Evolutionary conservation across 257 asterid genomes (phyloP), one percentile per base, ranked within the genome.

Genomic region (Fraxinus anomala): DNA sequence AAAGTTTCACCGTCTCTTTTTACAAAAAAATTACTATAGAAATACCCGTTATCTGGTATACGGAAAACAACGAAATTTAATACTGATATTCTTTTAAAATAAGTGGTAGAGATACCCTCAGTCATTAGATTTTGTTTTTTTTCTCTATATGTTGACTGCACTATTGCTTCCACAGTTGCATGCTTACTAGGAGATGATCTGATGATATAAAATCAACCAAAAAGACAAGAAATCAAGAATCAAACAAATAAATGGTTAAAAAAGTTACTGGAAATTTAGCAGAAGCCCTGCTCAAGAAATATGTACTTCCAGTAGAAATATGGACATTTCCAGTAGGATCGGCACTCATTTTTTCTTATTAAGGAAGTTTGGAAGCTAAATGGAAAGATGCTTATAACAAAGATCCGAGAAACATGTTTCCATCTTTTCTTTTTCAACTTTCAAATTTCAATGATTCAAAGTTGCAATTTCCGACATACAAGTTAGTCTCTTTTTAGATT

Each of bases 371-470:
- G 10, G 11, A 23, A 23, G 69, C 16, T 21, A 61, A 11, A 47
- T 47, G 54, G 54, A 47, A 47, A 47, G 19, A 63, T 63, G 34
- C 30, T 24, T 26, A 7, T 56, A 12, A 63, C 33, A 63, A 63
- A 3, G 31, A 24, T 63, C 34, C 69, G 24, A 63, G 69, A 63
- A 63, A 63, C 69, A 24, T 24, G 69, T 63, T 63, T 63, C 14
- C 69, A 24, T 24, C 31, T 24, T 63, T 63, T 63, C 69, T 63
- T 63, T 63, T 63, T 63, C 69, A 24, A 24, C 34, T 61, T 23
- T 61, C 68, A 61, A 23, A 6, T 63, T 63, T 63, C 69, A 63
- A 63, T 9, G 69, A 63, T 63, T 63, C 69, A 63, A 63, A 63
- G 69, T 63, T 63, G 17, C 33, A 61, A 24, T 61, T 61, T 61